phyloP scores from a whole-genome alignment of 306 rosid species.

The Alnus rubra region DNA sequence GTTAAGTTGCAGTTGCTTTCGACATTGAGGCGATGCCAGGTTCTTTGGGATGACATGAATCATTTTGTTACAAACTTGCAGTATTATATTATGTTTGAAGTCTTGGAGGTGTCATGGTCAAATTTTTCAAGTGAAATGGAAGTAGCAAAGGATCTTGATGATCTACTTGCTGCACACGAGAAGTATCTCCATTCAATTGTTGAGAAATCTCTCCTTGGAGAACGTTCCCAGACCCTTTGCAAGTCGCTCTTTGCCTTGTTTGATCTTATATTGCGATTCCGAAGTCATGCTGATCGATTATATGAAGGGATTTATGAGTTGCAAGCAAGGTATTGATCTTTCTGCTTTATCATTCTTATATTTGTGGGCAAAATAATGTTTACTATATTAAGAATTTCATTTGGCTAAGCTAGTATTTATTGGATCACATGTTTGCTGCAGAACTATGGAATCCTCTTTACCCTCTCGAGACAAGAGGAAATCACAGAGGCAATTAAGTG shows the following conservation, averaged over 20 bases:
- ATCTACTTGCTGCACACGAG: constrained; percentile 91
- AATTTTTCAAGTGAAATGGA: constrained; percentile 81
- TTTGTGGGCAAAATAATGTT: background rate
- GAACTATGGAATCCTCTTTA: constrained; percentile 63
- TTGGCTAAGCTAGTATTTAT: constrained; percentile 16
- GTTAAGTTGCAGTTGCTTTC: constrained; percentile 80
- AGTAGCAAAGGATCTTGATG: constrained; percentile 92
- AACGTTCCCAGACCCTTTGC: constrained; percentile 79
- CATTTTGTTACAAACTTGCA: constrained; percentile 95
- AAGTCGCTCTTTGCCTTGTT: constrained; percentile 80
- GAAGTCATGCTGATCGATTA: constrained; percentile 81
- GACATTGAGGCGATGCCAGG: constrained; percentile 93
- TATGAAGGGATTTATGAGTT: constrained; percentile 89
- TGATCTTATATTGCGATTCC: constrained; percentile 83
- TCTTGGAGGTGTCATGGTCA: constrained; percentile 94
- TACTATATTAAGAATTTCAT: background rate
- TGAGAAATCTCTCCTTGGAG: constrained; percentile 93
- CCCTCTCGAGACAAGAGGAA: constrained; percentile 63
- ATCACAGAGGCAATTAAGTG: constrained; percentile 45
- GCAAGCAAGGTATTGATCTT: constrained; percentile 75
- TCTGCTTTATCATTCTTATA: constrained; percentile 13
- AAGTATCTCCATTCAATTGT: constrained; percentile 85
- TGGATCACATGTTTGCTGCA: constrained; percentile 41
- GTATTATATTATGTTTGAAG: constrained; percentile 97
- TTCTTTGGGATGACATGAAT: constrained; percentile 96